These are phyloP conservation scores for Candida boleticola DNA, from an alignment of 805 yeast genomes.

Conservation along the genomic window DNA sequence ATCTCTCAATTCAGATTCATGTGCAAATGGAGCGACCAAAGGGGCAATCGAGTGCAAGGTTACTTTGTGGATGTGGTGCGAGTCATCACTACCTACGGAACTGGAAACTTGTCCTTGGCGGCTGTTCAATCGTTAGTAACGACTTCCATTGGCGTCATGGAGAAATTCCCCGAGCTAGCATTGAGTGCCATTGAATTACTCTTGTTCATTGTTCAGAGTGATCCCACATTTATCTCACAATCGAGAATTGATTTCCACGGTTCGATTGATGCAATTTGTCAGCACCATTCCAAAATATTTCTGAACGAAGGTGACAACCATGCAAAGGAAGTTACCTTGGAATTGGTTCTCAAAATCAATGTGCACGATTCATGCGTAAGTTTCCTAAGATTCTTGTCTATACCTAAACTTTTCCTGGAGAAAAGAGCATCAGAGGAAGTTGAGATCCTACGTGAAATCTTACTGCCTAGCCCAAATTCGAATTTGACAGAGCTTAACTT, in stretches of 20 bases:
- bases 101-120: background rate
- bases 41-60: no score
- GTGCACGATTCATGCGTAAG: constrained; percentile 7
- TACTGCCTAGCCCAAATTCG: no score
- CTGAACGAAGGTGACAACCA: background rate
- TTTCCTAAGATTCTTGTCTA: constrained; percentile 11
- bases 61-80: background rate
- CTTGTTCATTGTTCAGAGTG: background rate
- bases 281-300: background rate
- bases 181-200: background rate
- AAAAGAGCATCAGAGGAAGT: no score
- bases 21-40: constrained; percentile 3
- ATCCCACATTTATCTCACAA: background rate
- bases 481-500: no score
- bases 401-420: constrained; percentile 10
- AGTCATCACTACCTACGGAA: background rate
- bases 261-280: background rate
- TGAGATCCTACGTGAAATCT: no score
- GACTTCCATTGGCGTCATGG: background rate
- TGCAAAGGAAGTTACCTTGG: background rate
- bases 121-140: background rate
- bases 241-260: background rate
- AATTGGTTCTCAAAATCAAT: constrained; percentile 10
- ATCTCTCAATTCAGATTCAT: constrained; percentile 1
- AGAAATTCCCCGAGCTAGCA: background rate